Percentiles rank a stretch among this genome's conserved stretches.
Evolutionary conservation across 306 rosid species (phyloP).

Genomic region (cucumber (Cucumis sativus)): DNA sequence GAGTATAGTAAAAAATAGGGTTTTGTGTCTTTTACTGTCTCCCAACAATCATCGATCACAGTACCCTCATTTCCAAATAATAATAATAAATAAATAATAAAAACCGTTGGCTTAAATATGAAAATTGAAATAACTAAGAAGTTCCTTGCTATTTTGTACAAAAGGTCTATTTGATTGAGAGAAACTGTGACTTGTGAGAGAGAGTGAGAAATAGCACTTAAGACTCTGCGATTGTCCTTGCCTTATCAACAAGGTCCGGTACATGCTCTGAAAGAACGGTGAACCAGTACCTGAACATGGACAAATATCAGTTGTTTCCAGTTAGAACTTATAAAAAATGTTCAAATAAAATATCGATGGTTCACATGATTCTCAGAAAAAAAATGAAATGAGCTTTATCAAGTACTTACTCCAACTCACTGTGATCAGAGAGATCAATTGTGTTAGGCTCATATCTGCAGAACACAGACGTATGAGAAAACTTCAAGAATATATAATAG

Average conservation of each 20-base stretch:
- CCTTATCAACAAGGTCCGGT: conserved; percentile 94
- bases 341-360: not conserved
- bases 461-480: conserved; percentile 9
- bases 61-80: not conserved
- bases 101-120: not conserved
- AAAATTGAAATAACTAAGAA: not conserved
- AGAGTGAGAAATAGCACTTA: conserved; percentile 1
- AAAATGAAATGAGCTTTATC: not conserved
- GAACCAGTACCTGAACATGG: conserved; percentile 78
- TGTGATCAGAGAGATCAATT: conserved; percentile 74
- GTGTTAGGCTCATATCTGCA: conserved; percentile 96
- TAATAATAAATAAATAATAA: too few relatives aligned
- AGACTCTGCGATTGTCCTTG: conserved; percentile 13
- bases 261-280: conserved; percentile 73
- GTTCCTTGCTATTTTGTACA: not conserved
- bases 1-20: not conserved
- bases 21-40: not conserved
- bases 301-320: not conserved
- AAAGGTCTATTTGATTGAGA: not conserved
- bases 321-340: not conserved
- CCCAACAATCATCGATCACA: not conserved
- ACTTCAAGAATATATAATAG: not conserved
- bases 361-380: not conserved
- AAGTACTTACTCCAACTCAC: conserved; percentile 77
- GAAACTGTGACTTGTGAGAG: not conserved